Conservation (phyloP, 176 grass and related monocot species). For the Typha latifolia region DNA sequence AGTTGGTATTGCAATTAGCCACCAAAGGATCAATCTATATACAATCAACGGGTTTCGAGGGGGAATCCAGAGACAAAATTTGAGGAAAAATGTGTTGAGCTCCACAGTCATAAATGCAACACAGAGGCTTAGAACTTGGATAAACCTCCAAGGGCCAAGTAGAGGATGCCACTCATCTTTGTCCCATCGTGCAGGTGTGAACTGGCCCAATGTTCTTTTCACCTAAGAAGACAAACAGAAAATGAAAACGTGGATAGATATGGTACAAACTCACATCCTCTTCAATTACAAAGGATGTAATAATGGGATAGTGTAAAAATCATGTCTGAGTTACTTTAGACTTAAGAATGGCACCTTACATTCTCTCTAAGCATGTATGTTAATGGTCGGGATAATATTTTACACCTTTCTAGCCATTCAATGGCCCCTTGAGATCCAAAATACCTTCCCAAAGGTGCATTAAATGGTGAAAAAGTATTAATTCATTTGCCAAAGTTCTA, state of each 20-base stretch:
- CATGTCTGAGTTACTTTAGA: no score
- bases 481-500: no score
- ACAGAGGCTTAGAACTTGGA: conserved; percentile 87
- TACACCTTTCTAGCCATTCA: no score
- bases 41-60: conserved; percentile 77
- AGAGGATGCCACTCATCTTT: conserved; percentile 95
- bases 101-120: conserved; percentile 91
- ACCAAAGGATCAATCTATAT: conserved; percentile 89
- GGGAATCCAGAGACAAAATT: conserved; percentile 96
- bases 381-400: no score
- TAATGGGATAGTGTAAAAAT: no score
- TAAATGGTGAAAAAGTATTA: no score
- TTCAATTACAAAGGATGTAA: no score
- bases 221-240: conserved; percentile 41
- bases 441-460: no score
- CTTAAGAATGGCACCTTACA: no score
- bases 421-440: no score
- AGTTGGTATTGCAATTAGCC: conserved; percentile 95
- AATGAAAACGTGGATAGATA: conserved; percentile 1
- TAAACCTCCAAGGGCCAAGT: conserved; percentile 85
- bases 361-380: no score
- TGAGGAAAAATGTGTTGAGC: conserved; percentile 96
- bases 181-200: conserved; percentile 94
- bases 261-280: no score
- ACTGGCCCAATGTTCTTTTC: conserved; percentile 91